Base-by-base conservation (phyloP, 768 basidiomycete genomes). In the Pisolithus sp. region DNA sequence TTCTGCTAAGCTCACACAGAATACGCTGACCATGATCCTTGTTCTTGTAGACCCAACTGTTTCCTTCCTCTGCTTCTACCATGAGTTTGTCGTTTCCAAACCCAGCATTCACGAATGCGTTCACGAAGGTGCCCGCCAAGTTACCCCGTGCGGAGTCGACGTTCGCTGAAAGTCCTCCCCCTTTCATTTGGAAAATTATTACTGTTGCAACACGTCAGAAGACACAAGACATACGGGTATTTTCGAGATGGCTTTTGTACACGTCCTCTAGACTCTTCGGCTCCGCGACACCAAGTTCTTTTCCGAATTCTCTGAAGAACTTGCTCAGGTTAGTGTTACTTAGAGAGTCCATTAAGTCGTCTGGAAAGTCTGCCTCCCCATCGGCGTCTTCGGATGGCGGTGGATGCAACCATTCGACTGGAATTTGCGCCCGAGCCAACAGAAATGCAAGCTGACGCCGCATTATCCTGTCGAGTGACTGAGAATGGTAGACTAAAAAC, bases 41-140 rank as follows among this genome's bases (percentile, higher is more conserved):
- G 76, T 98, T 98, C 79, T 98, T 98, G 77, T 98, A 99, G 52
- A 99, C 92, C 93, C 93, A 99, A 61, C 92, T 94, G 68, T 83
- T 90, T 13, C 96, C 95, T 62, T 96, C 94, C 53, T 93, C 89
- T 1, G 93, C 95, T 63, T 86, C 87, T 5, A 94, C 93, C 91
- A 99, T 95, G 49, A 99, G 79, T 67, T 96, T 97, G 68, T 99
- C 96, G 66, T 99, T 99, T 21, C 93, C 93, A 63, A 94, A 99
- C 0, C 95, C 96, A 41, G 93, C 95, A 62, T 99, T 99, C 48
- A 97, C 95, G 54, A 98, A 99, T 1, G 93, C 96, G 62, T 99
- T 98, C 56, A 99, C 96, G 57, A 98, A 98, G 1, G 95, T 96
- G 3, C 93, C 90, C 0, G 96, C 95, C 53, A 98, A 71, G 69